Percentiles rank a stretch among this genome's conserved stretches.
These are phyloP conservation scores for Candida pseudoglaebosa DNA, from an alignment of 805 yeast genomes.

Conservation along the genomic window DNA sequence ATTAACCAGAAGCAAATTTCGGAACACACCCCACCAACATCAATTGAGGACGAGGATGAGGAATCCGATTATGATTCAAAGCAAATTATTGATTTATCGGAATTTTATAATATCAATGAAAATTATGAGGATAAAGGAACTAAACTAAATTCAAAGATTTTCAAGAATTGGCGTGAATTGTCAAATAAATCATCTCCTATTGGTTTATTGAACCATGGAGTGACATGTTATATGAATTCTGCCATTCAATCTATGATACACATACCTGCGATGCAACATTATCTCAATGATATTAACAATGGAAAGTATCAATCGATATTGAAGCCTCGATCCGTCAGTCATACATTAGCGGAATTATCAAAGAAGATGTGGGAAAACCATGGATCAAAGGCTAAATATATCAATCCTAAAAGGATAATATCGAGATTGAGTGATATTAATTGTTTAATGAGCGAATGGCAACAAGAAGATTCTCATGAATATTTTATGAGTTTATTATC, in stretches of 20 bases:
- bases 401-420: conserved; percentile 75
- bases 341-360: conserved; percentile 63
- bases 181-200: conserved; percentile 48
- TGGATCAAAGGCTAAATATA: conserved; percentile 37
- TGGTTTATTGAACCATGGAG: conserved; percentile 88
- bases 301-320: conserved; percentile 48
- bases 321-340: conserved; percentile 56
- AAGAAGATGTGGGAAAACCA: conserved; percentile 57
- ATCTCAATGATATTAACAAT: conserved; percentile 60
- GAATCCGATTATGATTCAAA: conserved; percentile 9
- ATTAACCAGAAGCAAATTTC: conserved; percentile 11
- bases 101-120: conserved; percentile 59
- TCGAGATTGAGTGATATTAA: conserved; percentile 75
- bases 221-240: conserved; percentile 94
- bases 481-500: conserved; percentile 90
- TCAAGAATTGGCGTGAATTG: conserved; percentile 68
- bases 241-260: conserved; percentile 90
- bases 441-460: conserved; percentile 96
- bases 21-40: conserved; percentile 29
- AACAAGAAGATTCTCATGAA: conserved; percentile 97
- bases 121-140: conserved; percentile 59
- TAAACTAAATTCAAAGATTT: conserved; percentile 51
- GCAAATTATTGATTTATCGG: conserved; percentile 6
- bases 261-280: conserved; percentile 86
- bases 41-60: conserved; percentile 24